phyloP scores from a whole-genome alignment of 2,329 filamentous ascomycete genomes.

The Diplodia corticola region DNA sequence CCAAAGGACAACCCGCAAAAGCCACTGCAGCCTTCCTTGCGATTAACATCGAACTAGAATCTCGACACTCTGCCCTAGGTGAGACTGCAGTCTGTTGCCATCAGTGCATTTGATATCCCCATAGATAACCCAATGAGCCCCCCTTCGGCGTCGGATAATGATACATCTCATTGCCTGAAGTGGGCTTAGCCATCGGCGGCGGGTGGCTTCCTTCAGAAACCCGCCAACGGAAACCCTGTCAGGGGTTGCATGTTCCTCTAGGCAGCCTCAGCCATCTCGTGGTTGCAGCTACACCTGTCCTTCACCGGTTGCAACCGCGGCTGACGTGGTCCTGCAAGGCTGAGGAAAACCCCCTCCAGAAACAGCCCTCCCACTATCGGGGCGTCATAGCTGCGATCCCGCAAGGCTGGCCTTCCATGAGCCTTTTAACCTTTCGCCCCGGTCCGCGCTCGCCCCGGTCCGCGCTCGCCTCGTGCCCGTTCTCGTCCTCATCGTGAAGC shows the following conservation, averaged over 20 bases:
- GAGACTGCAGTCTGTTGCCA: no score
- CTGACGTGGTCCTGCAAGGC: constrained; percentile 18
- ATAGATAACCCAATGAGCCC: background rate
- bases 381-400: background rate
- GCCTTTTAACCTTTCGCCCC: background rate
- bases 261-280: background rate
- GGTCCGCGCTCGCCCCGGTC: background rate
- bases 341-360: background rate
- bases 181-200: background rate
- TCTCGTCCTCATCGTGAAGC: background rate
- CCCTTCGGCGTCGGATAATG: background rate
- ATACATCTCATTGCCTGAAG: background rate
- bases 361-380: background rate
- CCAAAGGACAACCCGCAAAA: no score
- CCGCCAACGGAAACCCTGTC: background rate
- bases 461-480: background rate
- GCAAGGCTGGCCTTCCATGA: background rate
- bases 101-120: background rate
- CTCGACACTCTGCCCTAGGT: no score
- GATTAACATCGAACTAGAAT: no score
- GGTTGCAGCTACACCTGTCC: background rate
- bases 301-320: background rate
- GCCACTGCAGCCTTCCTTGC: no score
- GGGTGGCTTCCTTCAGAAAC: background rate
- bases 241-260: background rate